phyloP scores from a whole-genome alignment of 352 stramenopile species.

The Thalassiosira mediterranea region DNA sequence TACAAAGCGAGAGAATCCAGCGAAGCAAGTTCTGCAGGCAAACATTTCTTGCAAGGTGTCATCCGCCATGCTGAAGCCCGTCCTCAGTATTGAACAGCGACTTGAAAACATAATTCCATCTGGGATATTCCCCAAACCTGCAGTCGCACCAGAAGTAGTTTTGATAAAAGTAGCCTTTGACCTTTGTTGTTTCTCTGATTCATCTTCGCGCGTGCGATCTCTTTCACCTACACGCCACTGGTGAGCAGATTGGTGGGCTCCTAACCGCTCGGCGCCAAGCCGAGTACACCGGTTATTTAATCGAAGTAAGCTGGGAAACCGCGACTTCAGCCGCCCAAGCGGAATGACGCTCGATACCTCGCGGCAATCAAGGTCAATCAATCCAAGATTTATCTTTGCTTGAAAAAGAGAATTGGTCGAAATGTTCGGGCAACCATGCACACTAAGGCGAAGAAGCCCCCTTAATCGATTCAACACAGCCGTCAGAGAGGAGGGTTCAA shows the following conservation, averaged over 20 bases:
- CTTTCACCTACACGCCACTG: constrained; percentile 25
- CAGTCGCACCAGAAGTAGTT: neutral
- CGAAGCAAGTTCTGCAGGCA: constrained; percentile 22
- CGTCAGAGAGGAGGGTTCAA: constrained; percentile 1
- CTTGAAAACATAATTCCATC: neutral
- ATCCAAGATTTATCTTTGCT: neutral
- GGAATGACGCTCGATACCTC: constrained; percentile 27
- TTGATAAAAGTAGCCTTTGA: neutral
- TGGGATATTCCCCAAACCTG: neutral
- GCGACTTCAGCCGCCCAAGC: neutral
- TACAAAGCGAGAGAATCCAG: constrained; percentile 31
- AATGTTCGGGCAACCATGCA: constrained; percentile 13
- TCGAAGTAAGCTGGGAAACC: constrained; percentile 19
- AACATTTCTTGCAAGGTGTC: constrained; percentile 41
- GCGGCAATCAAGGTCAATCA: constrained; percentile 34
- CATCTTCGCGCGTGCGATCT: neutral
- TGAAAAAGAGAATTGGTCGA: neutral
- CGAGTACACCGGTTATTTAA: constrained; percentile 36
- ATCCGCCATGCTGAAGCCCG: constrained; percentile 19
- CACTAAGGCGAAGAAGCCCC: constrained; percentile 18
- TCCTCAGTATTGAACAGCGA: constrained; percentile 25
- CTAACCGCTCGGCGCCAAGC: constrained; percentile 6
- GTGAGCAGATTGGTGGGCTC: constrained; percentile 11
- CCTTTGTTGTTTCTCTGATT: neutral
- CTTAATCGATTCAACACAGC: constrained; percentile 16